Conservation (phyloP, 1,284 basidiomycete genomes). For the Cutaneotrichosporon daszewskae region DNA sequence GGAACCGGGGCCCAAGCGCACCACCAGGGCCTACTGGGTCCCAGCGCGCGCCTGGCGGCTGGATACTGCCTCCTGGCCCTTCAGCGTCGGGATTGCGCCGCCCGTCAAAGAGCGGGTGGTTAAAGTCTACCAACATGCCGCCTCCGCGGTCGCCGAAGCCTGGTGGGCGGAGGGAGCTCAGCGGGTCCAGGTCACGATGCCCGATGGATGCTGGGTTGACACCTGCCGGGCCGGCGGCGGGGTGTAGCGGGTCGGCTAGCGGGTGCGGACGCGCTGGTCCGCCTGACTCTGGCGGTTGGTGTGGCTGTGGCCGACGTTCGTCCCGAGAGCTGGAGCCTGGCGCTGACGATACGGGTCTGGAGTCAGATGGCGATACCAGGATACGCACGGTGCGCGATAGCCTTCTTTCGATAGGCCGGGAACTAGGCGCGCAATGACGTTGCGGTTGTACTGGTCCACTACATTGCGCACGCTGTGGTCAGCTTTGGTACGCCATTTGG, state of each 20-base stretch:
- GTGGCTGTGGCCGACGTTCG: conserved; percentile 2
- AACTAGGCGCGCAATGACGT: conserved; percentile 46
- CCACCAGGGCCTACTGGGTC: conserved; percentile 51
- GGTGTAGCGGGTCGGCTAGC: conserved; percentile 20
- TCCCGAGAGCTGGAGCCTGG: conserved; percentile 11
- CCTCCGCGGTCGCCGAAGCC: conserved; percentile 38
- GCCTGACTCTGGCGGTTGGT: conserved; percentile 3
- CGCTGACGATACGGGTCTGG: neutral
- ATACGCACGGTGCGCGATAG: conserved; percentile 40
- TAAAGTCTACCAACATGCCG: conserved; percentile 53
- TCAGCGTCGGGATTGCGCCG: conserved; percentile 17
- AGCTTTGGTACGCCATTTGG: neutral
- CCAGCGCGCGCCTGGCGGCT: conserved; percentile 52
- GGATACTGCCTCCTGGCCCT: conserved; percentile 38
- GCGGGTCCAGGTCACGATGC: conserved; percentile 52
- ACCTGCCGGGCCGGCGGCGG: conserved; percentile 1
- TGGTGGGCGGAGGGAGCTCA: conserved; percentile 40
- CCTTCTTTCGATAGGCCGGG: conserved; percentile 47
- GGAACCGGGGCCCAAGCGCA: conserved; percentile 13
- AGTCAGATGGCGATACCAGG: no score
- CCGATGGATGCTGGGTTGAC: conserved; percentile 47
- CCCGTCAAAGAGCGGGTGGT: conserved; percentile 52
- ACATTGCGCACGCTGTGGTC: conserved; percentile 42
- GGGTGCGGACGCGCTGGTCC: conserved; percentile 21
- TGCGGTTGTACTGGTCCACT: conserved; percentile 43